Conservation (phyloP, 2,329 filamentous ascomycete genomes). For the Seiridium cupressi region DNA sequence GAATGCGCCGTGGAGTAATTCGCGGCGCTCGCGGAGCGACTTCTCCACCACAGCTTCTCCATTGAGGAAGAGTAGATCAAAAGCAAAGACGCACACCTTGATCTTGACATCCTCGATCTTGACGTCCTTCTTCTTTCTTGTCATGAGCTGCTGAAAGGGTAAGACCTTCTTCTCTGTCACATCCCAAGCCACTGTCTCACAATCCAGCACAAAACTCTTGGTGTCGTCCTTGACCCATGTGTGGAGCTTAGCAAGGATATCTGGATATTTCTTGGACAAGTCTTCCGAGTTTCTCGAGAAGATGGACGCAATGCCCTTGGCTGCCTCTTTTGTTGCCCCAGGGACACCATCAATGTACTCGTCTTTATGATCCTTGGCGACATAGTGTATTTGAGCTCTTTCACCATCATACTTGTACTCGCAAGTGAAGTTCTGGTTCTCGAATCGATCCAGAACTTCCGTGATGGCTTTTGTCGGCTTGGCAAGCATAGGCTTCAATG, state of each 20-base stretch:
- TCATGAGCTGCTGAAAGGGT: conserved; percentile 98
- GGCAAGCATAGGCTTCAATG: conserved; percentile 96
- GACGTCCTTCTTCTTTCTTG: conserved; percentile 94
- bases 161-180: conserved; percentile 91
- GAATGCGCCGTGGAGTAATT: conserved; percentile 73
- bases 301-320: conserved; percentile 80
- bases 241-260: conserved; percentile 84
- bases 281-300: conserved; percentile 98
- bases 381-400: conserved; percentile 96
- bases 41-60: conserved; percentile 88
- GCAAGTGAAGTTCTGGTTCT: conserved; percentile 92
- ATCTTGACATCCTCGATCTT: conserved; percentile 94
- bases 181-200: conserved; percentile 97
- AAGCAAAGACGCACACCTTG: conserved; percentile 96
- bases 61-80: conserved; percentile 91
- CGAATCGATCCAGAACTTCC: conserved; percentile 94
- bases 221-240: conserved; percentile 89
- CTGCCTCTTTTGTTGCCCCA: conserved; percentile 62
- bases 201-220: conserved; percentile 96
- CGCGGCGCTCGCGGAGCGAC: conserved; percentile 77
- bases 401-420: conserved; percentile 99
- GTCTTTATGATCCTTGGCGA: conserved; percentile 74
- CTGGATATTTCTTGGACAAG: conserved; percentile 94
- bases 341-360: conserved; percentile 63
- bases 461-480: conserved; percentile 98